phyloP scores from a whole-genome alignment of 208 protist species.

The Borovskyia barvae region DNA sequence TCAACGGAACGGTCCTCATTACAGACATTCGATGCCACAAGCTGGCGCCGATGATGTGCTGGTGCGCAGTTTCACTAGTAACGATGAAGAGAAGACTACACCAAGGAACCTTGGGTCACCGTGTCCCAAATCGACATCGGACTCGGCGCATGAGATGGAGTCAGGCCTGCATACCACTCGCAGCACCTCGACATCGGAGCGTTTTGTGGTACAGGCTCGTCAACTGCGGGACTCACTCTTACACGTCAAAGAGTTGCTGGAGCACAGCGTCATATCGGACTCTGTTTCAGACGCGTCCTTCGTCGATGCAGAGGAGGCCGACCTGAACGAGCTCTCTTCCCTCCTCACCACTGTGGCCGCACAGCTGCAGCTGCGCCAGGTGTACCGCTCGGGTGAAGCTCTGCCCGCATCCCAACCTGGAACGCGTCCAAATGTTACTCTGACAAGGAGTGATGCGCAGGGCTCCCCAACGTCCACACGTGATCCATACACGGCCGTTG shows the following conservation, averaged over 20 bases:
- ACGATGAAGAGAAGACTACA: not conserved
- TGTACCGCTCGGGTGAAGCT: slow-evolving; percentile 19
- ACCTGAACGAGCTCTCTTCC: slow-evolving; percentile 29
- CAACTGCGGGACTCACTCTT: slow-evolving; percentile 49
- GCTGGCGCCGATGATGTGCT: slow-evolving; percentile 14
- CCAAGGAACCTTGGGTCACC: not conserved
- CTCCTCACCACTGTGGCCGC: slow-evolving; percentile 36
- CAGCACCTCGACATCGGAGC: not conserved
- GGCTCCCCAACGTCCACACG: not conserved
- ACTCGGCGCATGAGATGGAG: not conserved
- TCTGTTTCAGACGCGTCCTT: slow-evolving; percentile 1
- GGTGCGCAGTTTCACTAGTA: slow-evolving; percentile 7
- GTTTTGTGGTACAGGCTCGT: slow-evolving; percentile 28
- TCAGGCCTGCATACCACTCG: too few species aligned
- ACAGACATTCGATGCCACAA: too few species aligned
- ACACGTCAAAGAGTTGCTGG: slow-evolving; percentile 37
- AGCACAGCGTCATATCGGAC: slow-evolving; percentile 20
- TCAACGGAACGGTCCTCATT: slow-evolving; percentile 3
- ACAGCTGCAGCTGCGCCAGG: slow-evolving; percentile 37
- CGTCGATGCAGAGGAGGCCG: slow-evolving; percentile 5
- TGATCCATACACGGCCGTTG: slow-evolving; percentile 13
- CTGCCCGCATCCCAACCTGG: too few species aligned
- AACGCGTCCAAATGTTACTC: too few species aligned
- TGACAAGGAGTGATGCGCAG: too few species aligned
- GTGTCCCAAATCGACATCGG: not conserved